Percentiles rank a stretch among this genome's conserved stretches.
Evolutionary conservation across 2,329 filamentous ascomycete genomes (phyloP).

Genomic region (Metarhizium robertsii): DNA sequence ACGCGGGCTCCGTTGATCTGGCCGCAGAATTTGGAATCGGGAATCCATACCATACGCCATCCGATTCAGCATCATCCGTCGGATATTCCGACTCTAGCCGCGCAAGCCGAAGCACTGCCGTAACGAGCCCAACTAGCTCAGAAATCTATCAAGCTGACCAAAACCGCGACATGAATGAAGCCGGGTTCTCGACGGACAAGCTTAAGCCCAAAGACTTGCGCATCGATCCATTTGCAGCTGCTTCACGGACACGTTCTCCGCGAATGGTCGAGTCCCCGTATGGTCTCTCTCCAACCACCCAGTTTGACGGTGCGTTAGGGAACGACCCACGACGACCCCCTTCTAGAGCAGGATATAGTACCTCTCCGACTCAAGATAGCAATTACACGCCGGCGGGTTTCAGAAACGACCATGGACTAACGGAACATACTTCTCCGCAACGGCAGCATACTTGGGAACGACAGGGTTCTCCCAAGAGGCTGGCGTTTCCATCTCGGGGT

Average conservation of each 20-base stretch:
- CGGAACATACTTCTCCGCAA: not conserved
- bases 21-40: slow-evolving; percentile 50
- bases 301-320: slow-evolving; percentile 4
- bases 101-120: slow-evolving; percentile 50
- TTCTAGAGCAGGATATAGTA: slow-evolving; percentile 5
- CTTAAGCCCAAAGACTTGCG: slow-evolving; percentile 19
- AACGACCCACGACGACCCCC: not conserved
- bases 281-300: slow-evolving; percentile 15
- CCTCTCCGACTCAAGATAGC: slow-evolving; percentile 1
- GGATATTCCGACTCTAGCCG: slow-evolving; percentile 50
- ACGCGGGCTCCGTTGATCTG: slow-evolving; percentile 40
- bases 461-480: slow-evolving; percentile 29
- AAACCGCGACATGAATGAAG: slow-evolving; percentile 44
- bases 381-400: not conserved
- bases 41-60: slow-evolving; percentile 56
- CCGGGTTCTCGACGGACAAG: slow-evolving; percentile 40
- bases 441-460: slow-evolving; percentile 9
- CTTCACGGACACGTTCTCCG: slow-evolving; percentile 14
- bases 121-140: slow-evolving; percentile 33
- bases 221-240: slow-evolving; percentile 23
- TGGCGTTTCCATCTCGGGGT: slow-evolving; percentile 47
- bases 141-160: slow-evolving; percentile 30
- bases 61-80: slow-evolving; percentile 53
- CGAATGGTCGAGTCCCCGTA: slow-evolving; percentile 20
- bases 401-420: not conserved